Base-by-base conservation (phyloP, 2,329 filamentous ascomycete species). In the Colletotrichum sp. region DNA sequence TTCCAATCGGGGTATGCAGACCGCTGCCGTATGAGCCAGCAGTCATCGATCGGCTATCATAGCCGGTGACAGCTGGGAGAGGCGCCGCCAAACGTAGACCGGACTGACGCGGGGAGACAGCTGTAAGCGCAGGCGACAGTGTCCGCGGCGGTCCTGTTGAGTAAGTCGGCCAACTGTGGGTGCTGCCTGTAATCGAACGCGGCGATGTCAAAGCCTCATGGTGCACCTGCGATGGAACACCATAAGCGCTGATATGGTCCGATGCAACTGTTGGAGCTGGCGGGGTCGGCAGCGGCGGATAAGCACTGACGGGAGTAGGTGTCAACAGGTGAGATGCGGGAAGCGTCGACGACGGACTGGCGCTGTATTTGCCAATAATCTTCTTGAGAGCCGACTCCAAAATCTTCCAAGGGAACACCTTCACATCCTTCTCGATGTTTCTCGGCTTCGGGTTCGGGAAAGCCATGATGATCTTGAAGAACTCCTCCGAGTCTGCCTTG, bases 351-450 rank as follows among this genome's bases (percentile, higher is more conserved):
- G 84, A 84, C 2, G 87, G 87, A 77, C 84, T 89, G n/a, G 88
- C 88, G 81, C 89, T 90, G 84, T 99, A 99, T 94, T 99, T 99
- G 81, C 95, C 93, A 83, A 99, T 98, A 82, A 99, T 99, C 89
- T 99, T 99, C 90, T 98, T 98, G 79, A 99, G 90, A 0, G 97
- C 96, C 76, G 93, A 91, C 65, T 92, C 91, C 60, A 99, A 89
- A 76, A 97, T 95, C 85, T 96, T 97, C 97, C 97, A 99, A 6
- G 96, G 94, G 82, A 99, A 99, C 15, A 99, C 97, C 87, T 99
- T 99, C 83, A 99, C 96, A 82, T 99, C 96, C 87, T 99, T 99
- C 88, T 99, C 97, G 79, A 99, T 99, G 82, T 99, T 98, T 78
- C 97, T 91, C 21, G 97, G 97, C 86, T 99, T 99, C 3, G 97